These are phyloP conservation scores for Phanerochaete sordida DNA, from an alignment of 768 basidiomycete genomes.

Conservation along the genomic window DNA sequence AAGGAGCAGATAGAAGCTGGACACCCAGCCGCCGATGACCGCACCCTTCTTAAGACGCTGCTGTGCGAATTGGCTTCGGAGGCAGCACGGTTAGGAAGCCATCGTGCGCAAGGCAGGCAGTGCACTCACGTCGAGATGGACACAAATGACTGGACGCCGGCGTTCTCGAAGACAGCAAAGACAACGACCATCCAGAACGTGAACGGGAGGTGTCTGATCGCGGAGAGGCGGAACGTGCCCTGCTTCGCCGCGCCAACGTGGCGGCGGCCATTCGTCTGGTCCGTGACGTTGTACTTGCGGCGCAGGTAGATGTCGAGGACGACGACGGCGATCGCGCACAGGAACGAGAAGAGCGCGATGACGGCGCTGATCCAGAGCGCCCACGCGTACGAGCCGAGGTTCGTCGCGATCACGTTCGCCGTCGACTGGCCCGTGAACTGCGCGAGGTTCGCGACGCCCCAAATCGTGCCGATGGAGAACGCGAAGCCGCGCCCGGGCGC, in stretches of 20 bases:
- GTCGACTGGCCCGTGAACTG: conserved; percentile 39
- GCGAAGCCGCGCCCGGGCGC: conserved; percentile 39
- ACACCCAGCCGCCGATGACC: conserved; percentile 42
- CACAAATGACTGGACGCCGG: conserved; percentile 40
- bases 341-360: conserved; percentile 35
- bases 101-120: background rate
- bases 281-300: conserved; percentile 31
- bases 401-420: conserved; percentile 36
- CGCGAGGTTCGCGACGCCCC: conserved; percentile 38
- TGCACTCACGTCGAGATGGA: conserved; percentile 38
- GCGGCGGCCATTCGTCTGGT: conserved; percentile 31
- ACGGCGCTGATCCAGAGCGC: conserved; percentile 39
- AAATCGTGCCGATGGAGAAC: conserved; percentile 33
- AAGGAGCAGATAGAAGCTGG: conserved; percentile 39
- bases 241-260: conserved; percentile 23
- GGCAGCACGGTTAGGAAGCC: background rate
- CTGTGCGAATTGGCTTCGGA: conserved; percentile 36
- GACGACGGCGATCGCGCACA: conserved; percentile 33
- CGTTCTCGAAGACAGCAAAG: conserved; percentile 39
- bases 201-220: conserved; percentile 31
- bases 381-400: conserved; percentile 38
- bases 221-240: conserved; percentile 29
- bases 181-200: conserved; percentile 41
- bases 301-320: conserved; percentile 36
- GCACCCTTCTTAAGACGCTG: conserved; percentile 40